Base-by-base conservation (phyloP, 768 basidiomycete genomes). In the Lyophyllum decastes region DNA sequence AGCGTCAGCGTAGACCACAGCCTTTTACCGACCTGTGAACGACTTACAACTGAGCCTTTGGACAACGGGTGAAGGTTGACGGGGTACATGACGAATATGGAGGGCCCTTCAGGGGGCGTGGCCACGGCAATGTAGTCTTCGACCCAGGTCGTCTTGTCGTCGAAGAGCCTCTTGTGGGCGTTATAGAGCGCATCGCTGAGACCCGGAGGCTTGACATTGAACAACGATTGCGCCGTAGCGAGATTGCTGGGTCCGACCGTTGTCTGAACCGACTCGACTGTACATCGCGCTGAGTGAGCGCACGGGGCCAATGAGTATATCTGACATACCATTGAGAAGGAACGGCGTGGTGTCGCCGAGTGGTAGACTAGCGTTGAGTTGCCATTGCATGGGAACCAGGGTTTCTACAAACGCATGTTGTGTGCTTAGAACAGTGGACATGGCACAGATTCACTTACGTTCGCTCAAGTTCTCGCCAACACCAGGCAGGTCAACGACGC, bases 381-480 rank as follows among this genome's bases (percentile, higher is more conserved):
- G 49, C 49, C 49, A 50, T 38, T 50, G 49, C 49, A 50, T 50
- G 6, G 49, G 33, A 30, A 35, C 33, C 17, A 50, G 49, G 2
- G 49, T 50, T 19, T 41, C 40, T 41, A 30, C 5, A 10, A 10
- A 30, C 4, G 30, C 30, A 10, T 30, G 30, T 30, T 30, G 10
- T 30, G 10, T 4, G 10, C 10, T 4, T 10, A 30, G 30, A 10
- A 4, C 4, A 10, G 30, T 30, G 5, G 30, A 30, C 30, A 30
- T 30, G 30, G 10, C 30, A 10, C 30, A 11, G 19, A 14, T 14
- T 10, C 26, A 27, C 47, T 6, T 27, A 49, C 47, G 49, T 51
- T 51, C 49, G 16, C 35, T 51, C 34, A 51, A 17, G 22, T 58
- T 58, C 27, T 50, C 49, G 19, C 49, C 49, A 11, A 50, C 49